A percentile compares a stretch with the other conserved stretches of the same genome.
These are phyloP conservation scores for Priceomyces carsonii DNA, from an alignment of 805 yeast genomes.

Conservation along the genomic window DNA sequence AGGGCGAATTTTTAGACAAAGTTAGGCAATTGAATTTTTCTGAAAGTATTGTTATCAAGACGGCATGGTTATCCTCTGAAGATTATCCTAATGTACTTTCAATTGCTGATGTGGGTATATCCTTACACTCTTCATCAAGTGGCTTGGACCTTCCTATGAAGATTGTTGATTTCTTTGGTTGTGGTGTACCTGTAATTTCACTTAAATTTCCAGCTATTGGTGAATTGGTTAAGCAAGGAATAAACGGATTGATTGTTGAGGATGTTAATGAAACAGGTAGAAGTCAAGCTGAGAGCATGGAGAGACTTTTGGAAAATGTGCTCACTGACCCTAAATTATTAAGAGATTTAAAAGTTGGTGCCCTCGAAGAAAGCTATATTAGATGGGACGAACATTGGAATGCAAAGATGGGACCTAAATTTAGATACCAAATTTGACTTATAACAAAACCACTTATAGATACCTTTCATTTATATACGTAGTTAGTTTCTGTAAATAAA, in stretches of 20 bases:
- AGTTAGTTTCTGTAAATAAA: slow-evolving; percentile 25
- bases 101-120: slow-evolving; percentile 83
- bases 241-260: slow-evolving; percentile 62
- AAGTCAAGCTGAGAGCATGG: slow-evolving; percentile 25
- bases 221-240: slow-evolving; percentile 70
- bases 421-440: slow-evolving; percentile 16
- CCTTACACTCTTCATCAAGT: slow-evolving; percentile 87
- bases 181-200: slow-evolving; percentile 89
- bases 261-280: slow-evolving; percentile 10
- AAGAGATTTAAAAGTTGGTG: slow-evolving; percentile 59
- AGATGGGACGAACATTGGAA: slow-evolving; percentile 83
- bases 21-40: slow-evolving; percentile 48
- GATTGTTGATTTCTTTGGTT: slow-evolving; percentile 92
- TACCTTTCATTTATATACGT: slow-evolving; percentile 10
- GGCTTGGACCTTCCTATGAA: slow-evolving; percentile 98
- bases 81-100: slow-evolving; percentile 79
- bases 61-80: slow-evolving; percentile 75
- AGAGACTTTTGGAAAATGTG: slow-evolving; percentile 24
- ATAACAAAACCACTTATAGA: slow-evolving; percentile 1
- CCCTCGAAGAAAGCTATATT: slow-evolving; percentile 61
- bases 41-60: slow-evolving; percentile 53
- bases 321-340: slow-evolving; percentile 32
- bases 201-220: slow-evolving; percentile 72
- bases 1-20: slow-evolving; percentile 47
- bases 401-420: slow-evolving; percentile 36